Conservation (phyloP, 352 stramenopile genomes). For the Pythium rishiriense region DNA sequence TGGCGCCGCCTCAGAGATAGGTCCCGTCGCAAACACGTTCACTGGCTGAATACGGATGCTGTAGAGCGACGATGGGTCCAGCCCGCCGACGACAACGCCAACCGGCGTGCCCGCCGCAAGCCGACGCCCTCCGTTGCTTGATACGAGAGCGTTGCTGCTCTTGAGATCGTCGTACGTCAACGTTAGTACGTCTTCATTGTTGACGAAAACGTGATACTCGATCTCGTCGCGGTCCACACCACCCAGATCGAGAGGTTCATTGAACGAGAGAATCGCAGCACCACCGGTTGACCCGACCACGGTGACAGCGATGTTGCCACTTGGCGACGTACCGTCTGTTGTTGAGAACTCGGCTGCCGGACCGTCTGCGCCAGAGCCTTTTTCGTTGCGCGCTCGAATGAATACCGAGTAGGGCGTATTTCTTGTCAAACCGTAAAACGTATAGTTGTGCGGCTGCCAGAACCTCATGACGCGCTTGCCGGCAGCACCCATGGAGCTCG, state of each 20-base stretch:
- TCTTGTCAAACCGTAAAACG: constrained; percentile 44
- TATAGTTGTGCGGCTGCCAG: constrained; percentile 14
- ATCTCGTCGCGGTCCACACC: constrained; percentile 37
- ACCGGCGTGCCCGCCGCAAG: constrained; percentile 23
- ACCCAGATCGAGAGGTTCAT: constrained; percentile 55
- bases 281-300: constrained; percentile 39
- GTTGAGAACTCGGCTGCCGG: constrained; percentile 38
- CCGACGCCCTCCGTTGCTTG: not conserved
- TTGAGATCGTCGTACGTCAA: constrained; percentile 37
- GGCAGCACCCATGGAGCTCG: not conserved
- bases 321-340: constrained; percentile 29
- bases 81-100: constrained; percentile 37
- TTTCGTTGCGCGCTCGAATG: constrained; percentile 43
- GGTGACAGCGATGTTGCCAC: constrained; percentile 33
- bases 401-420: constrained; percentile 45
- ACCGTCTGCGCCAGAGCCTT: constrained; percentile 38
- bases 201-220: constrained; percentile 50
- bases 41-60: constrained; percentile 44
- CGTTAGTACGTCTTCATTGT: constrained; percentile 37
- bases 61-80: constrained; percentile 59
- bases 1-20: constrained; percentile 29
- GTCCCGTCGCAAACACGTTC: constrained; percentile 31
- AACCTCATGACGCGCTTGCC: not conserved
- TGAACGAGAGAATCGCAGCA: constrained; percentile 47
- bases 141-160: not conserved